Evolutionary conservation across 331 rosid species (phyloP).

Genomic region (Rhamnella rubrinervis): DNA sequence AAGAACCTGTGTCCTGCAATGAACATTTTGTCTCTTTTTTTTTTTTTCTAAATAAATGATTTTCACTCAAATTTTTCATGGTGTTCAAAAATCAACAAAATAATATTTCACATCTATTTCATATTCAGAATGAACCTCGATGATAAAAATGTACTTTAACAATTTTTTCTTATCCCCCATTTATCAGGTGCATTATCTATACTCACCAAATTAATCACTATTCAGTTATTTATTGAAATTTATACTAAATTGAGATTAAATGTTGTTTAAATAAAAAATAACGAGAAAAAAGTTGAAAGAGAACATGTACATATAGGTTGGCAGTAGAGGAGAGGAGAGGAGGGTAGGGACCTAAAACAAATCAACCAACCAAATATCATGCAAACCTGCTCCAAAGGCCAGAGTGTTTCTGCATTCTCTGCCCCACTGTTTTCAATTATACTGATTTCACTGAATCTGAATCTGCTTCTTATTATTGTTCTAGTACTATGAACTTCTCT

Average conservation of each 20-base stretch:
- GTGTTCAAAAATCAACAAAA: too few relatives aligned
- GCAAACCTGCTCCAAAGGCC: constrained; percentile 11
- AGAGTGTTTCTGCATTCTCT: constrained; percentile 10
- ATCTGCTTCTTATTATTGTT: not conserved
- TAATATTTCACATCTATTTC: too few relatives aligned
- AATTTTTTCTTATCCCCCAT: too few relatives aligned
- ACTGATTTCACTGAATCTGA: not conserved
- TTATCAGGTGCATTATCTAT: too few relatives aligned
- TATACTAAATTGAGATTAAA: too few relatives aligned
- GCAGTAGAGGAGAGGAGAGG: not conserved
- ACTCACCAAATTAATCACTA: too few relatives aligned
- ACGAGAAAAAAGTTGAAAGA: not conserved
- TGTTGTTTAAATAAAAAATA: not conserved
- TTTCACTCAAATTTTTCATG: too few relatives aligned
- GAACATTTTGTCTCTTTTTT: too few relatives aligned
- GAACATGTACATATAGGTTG: not conserved
- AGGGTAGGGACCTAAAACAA: not conserved
- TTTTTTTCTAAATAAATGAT: too few relatives aligned
- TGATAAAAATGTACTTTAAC: too few relatives aligned
- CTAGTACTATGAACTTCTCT: constrained; percentile 22
- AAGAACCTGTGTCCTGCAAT: not conserved
- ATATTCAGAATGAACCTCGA: too few relatives aligned
- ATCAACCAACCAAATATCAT: not conserved
- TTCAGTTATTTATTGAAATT: too few relatives aligned
- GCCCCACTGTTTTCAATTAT: constrained; percentile 9